Evolutionary conservation across 2,329 filamentous ascomycete genomes (phyloP), one percentile per base, ranked within the genome.

Genomic region (Didymella arachidicola): DNA sequence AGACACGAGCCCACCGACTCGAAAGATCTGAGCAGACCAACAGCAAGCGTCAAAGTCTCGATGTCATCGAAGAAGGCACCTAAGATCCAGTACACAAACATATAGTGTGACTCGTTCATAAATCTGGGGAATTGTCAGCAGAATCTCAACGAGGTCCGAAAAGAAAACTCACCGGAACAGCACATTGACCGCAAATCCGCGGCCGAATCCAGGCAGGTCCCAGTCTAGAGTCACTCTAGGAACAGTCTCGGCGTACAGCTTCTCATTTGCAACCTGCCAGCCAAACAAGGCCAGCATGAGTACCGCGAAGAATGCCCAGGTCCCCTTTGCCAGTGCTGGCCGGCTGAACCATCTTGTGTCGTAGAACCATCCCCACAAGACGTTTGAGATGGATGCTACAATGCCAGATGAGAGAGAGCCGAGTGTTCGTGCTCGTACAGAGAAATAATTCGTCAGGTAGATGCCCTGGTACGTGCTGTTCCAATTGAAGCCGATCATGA

Each of bases 341-440:
- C 82, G 77, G 34, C 75, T 76, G 49, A 82, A 73, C 8, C 59
- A 68, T 54, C 77, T 78, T 2, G 77, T 71, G 60, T 84, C 82
- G 66, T 78, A 81, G 62, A 83, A 79, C 79, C 79, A 82, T 1
- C 81, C 81, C 80, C 79, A 83, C 48, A 82, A 77, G 12, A 82
- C 72, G 57, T 83, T 82, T 29, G 80, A 80, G 16, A 71, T 67
- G 0, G 79, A 78, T 0, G 81, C 81, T n/a, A 7, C 32, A 12
- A 34, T 34, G 12, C 32, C 32, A 3, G 32, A 34, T n/a, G 32
- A 34, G 1, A 34, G 32, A 16, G 32, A 34, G 12, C 32, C 32
- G 32, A 34, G 32, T 16, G 32, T 34, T 4, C 32, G 32, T 34
- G 32, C 32, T 16, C 32, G 32, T 7, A 34, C 32, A 34, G 32